Evolutionary conservation across 805 yeast genomes (phyloP).

Genomic region (Candida nanaspora): DNA sequence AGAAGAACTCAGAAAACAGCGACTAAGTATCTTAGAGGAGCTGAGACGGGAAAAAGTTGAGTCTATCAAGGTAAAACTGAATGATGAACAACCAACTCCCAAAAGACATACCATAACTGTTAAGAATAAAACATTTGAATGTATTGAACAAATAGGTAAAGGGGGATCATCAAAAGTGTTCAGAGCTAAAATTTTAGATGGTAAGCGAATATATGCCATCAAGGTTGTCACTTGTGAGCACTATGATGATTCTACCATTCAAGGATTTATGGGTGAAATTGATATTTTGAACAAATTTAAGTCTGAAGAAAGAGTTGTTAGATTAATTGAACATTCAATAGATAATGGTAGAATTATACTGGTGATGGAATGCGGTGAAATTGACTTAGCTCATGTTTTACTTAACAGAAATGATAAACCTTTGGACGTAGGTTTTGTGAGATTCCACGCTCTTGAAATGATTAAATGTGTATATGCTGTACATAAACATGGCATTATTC

Average conservation of each 20-base stretch:
- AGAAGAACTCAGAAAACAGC: conserved; percentile 13
- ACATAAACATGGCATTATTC: conserved; percentile 78
- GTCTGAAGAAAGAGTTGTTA: conserved; percentile 66
- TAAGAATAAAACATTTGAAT: conserved; percentile 61
- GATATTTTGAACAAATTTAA: conserved; percentile 57
- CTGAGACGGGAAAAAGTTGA: conserved; percentile 5
- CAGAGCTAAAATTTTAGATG: conserved; percentile 49
- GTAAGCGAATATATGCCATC: conserved; percentile 63
- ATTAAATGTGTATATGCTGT: conserved; percentile 79
- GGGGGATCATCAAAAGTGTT: conserved; percentile 94
- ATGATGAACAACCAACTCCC: neutral
- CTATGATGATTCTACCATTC: conserved; percentile 65
- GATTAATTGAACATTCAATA: conserved; percentile 33
- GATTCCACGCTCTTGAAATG: conserved; percentile 73
- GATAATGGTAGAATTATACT: conserved; percentile 29
- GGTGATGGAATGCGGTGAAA: conserved; percentile 12
- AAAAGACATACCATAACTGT: conserved; percentile 14
- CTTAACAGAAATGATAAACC: conserved; percentile 38
- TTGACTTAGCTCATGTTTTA: conserved; percentile 56
- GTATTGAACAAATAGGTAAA: conserved; percentile 72
- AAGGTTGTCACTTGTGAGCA: conserved; percentile 78
- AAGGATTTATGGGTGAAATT: conserved; percentile 87
- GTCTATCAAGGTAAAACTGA: neutral
- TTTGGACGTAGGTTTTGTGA: conserved; percentile 67
- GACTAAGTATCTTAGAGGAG: conserved; percentile 10